Base-by-base conservation (phyloP, 352 stramenopile genomes). In the Aphanomyces stellatus region DNA sequence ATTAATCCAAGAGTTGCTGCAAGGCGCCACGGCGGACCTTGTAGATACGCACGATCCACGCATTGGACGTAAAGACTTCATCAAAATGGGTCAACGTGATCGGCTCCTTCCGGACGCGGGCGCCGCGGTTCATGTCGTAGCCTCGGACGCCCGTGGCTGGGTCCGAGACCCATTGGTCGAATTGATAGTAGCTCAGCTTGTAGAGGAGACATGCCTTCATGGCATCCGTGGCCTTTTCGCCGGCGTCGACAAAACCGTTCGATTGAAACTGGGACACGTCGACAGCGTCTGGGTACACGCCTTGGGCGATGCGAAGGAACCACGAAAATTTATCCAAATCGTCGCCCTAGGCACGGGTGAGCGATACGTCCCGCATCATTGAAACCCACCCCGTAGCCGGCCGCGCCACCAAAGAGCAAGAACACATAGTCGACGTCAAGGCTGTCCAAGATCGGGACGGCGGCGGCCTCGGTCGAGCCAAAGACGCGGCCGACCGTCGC, bases 251-350 rank as follows among this genome's bases (percentile, higher is more conserved):
- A 31, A 76, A 75, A 5, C 77, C 80, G 43, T 88, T 85, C 24
- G 85, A 71, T 42, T 85, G 79, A 24, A 89, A 93, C 70, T 96
- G 93, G 22, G 88, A 90, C 61, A 91, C 79, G 17, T 98, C 80
- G 46, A 91, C 73, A 42, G 76, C 81, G 57, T 90, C 88, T 30
- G 77, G 82, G 71, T 84, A 97, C 40, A 93, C 85, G 15, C 87
- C 90, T 69, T 86, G 78, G 1, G 83, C 88, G 69, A 98, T 98
- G 62, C 93, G 88, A 51, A 97, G 79, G 35, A 96, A 95, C 90
- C 91, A 97, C 53, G 92, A 72, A 43, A 98, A 82, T 69, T 98
- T 98, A 72, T 97, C 89, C 53, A 98, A 84, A 62, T 98, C 91
- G 64, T 97, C 90, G 40, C 85, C 85, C 60, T 67, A 67, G 11